Percentiles rank a stretch among this genome's conserved stretches.
These are phyloP conservation scores for Thelonectria blattea DNA, from an alignment of 2,329 filamentous ascomycete genomes.

Conservation along the genomic window DNA sequence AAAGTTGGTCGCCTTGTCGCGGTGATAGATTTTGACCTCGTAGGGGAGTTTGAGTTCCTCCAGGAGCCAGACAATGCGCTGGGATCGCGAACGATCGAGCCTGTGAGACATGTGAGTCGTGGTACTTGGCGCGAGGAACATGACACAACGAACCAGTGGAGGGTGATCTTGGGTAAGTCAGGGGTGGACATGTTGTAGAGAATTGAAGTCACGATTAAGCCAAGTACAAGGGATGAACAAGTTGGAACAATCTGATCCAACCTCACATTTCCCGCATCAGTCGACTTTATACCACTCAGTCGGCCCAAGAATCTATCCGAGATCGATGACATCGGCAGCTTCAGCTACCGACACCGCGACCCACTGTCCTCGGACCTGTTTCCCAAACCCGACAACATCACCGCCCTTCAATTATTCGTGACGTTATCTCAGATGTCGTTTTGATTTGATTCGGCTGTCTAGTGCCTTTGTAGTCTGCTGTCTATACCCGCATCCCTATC, in stretches of 20 bases:
- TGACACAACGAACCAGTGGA: conserved; percentile 62
- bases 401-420: not conserved
- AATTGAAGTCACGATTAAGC: too few species aligned
- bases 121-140: not conserved
- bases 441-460: not conserved
- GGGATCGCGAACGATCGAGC: conserved; percentile 83
- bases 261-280: too few species aligned
- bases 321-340: conserved; percentile 23
- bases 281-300: not conserved
- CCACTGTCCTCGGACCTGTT: conserved; percentile 2
- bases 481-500: conserved; percentile 28
- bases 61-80: conserved; percentile 84
- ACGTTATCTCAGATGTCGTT: not conserved
- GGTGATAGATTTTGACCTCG: conserved; percentile 80
- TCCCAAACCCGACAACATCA: not conserved
- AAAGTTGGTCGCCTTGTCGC: conserved; percentile 63
- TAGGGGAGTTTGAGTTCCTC: conserved; percentile 83
- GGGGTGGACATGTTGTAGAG: conserved; percentile 35
- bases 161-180: conserved; percentile 60
- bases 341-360: conserved; percentile 18
- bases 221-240: too few species aligned
- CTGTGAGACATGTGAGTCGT: conserved; percentile 51
- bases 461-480: conserved; percentile 12
- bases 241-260: too few species aligned
- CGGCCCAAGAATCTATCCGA: conserved; percentile 29